These are phyloP conservation scores for Paramecium pentaurelia DNA, from an alignment of 73 alveolate species.

Conservation along the genomic window DNA sequence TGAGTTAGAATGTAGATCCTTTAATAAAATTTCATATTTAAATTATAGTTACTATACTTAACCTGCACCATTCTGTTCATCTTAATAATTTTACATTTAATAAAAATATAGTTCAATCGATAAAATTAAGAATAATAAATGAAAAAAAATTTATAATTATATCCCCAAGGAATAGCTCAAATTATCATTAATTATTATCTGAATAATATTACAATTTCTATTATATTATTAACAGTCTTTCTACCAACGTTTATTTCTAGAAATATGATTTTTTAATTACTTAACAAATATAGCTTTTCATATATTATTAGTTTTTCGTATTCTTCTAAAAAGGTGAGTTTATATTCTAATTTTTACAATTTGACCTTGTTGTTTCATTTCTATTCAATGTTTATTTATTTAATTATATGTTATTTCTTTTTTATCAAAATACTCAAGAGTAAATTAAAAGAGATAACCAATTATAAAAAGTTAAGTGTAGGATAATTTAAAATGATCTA, in stretches of 20 bases:
- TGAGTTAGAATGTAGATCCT: neutral
- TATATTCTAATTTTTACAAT: conserved; percentile 48
- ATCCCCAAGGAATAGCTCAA: neutral
- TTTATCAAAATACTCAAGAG: too few relatives aligned
- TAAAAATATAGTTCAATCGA: neutral
- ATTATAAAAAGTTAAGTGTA: too few relatives aligned
- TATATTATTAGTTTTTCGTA: conserved; percentile 53
- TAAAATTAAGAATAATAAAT: neutral
- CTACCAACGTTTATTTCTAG: conserved; percentile 36
- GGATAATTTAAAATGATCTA: too few relatives aligned
- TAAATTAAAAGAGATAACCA: too few relatives aligned
- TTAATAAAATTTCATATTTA: neutral
- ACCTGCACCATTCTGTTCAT: neutral
- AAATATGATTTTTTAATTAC: neutral
- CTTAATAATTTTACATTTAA: neutral
- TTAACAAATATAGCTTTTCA: conserved; percentile 25
- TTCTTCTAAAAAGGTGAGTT: conserved; percentile 48
- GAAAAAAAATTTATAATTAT: neutral
- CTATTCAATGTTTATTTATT: too few relatives aligned
- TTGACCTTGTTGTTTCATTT: too few relatives aligned
- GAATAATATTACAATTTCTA: neutral
- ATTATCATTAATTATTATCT: conserved; percentile 27
- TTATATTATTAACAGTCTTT: neutral
- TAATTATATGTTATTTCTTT: too few relatives aligned
- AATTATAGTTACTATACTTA: neutral